A percentile compares a stretch with the other conserved stretches of the same genome.
Evolutionary conservation across 2,329 filamentous ascomycete genomes (phyloP).

Genomic region (Alternaria consortialis): DNA sequence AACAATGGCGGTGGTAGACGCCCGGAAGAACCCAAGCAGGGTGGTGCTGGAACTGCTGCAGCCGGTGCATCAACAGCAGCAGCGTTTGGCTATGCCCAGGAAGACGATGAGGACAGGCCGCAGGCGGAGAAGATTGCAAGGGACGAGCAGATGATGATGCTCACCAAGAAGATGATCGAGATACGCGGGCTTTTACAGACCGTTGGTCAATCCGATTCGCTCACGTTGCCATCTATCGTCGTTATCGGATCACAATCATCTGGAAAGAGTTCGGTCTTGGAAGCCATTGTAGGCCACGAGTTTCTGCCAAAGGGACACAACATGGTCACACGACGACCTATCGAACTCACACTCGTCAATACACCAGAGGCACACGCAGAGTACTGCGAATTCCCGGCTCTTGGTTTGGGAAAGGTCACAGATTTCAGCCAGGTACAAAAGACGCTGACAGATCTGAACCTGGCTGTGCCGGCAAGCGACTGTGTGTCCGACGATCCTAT

Average conservation of each 20-base stretch:
- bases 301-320: constrained; percentile 98
- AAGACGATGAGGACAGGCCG: constrained; percentile 73
- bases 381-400: constrained; percentile 94
- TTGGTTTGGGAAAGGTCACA: constrained; percentile 87
- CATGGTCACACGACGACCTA: constrained; percentile 96
- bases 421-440: constrained; percentile 93
- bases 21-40: constrained; percentile 62
- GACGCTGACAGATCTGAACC: constrained; percentile 92
- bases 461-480: constrained; percentile 87
- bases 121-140: constrained; percentile 72
- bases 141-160: constrained; percentile 99
- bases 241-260: constrained; percentile 99
- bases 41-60: constrained; percentile 63
- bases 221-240: constrained; percentile 96
- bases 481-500: constrained; percentile 98
- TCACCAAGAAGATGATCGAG: constrained; percentile 99
- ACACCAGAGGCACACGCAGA: constrained; percentile 86
- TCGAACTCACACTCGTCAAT: constrained; percentile 95
- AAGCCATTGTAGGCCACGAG: constrained; percentile 97
- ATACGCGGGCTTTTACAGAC: constrained; percentile 90
- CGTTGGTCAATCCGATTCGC: constrained; percentile 87
- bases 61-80: constrained; percentile 77
- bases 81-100: constrained; percentile 79
- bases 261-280: constrained; percentile 95
- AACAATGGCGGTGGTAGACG: constrained; percentile 51